Percentiles rank a stretch among this genome's conserved stretches.
phyloP scores from a whole-genome alignment of 495 filamentous ascomycete genomes.

The Cudoniella acicularis region DNA sequence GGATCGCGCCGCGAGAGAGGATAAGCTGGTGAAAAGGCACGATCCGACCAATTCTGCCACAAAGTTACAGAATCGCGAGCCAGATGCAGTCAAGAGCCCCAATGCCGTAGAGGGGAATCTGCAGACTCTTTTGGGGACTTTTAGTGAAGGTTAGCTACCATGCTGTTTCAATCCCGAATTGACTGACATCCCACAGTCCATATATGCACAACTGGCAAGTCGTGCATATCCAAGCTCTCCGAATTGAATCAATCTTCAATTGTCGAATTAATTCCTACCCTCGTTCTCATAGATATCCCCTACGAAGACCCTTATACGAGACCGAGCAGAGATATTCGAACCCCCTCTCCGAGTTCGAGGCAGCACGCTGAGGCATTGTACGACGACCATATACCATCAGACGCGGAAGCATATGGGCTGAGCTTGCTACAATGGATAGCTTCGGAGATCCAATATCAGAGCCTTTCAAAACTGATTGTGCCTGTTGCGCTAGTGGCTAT shows the following conservation, averaged over 20 bases:
- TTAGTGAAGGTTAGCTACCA: slow-evolving; percentile 40
- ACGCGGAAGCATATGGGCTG: slow-evolving; percentile 54
- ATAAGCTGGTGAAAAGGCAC: slow-evolving; percentile 51
- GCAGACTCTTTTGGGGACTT: slow-evolving; percentile 42
- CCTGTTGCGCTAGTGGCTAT: slow-evolving; percentile 62
- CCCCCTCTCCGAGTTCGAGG: slow-evolving; percentile 40
- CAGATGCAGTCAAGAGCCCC: slow-evolving; percentile 5
- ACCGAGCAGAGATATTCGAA: slow-evolving; percentile 22
- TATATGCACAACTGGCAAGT: slow-evolving; percentile 64
- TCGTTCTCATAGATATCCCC: slow-evolving; percentile 73
- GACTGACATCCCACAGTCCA: slow-evolving; percentile 51
- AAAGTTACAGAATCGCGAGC: slow-evolving; percentile 15
- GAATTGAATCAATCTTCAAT: slow-evolving; percentile 62
- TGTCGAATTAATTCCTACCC: slow-evolving; percentile 62
- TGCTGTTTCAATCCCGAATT: slow-evolving; percentile 16
- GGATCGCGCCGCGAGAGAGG: slow-evolving; percentile 65
- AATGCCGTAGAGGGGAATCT: slow-evolving; percentile 41
- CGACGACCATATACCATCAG: slow-evolving; percentile 34
- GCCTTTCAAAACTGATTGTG: slow-evolving; percentile 68
- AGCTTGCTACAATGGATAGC: slow-evolving; percentile 64
- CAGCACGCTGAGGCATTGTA: slow-evolving; percentile 31
- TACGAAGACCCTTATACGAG: slow-evolving; percentile 43
- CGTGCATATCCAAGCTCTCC: slow-evolving; percentile 66
- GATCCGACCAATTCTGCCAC: slow-evolving; percentile 14
- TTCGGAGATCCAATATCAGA: slow-evolving; percentile 65